A percentile compares a stretch with the other conserved stretches of the same genome.
phyloP scores from a whole-genome alignment of 2,329 filamentous ascomycete species.

The Cercospora sp. region DNA sequence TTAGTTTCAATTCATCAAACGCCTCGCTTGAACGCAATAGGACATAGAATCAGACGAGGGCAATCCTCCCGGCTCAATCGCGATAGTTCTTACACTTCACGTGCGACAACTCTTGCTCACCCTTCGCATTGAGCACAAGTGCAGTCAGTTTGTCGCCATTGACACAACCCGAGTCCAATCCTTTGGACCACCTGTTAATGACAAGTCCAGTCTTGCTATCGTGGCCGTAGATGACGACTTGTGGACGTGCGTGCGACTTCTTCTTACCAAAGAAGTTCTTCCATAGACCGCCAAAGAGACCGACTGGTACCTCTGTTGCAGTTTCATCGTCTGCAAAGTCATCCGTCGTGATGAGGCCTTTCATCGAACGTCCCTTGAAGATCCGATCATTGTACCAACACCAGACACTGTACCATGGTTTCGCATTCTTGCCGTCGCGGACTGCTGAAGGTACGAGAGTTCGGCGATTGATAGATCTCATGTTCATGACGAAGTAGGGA shows the following conservation, averaged over 20 bases:
- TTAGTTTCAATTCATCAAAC: conserved; percentile 3
- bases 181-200: conserved; percentile 71
- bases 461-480: conserved; percentile 73
- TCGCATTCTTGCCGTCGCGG: conserved; percentile 30
- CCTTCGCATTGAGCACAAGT: conserved; percentile 66
- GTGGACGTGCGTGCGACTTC: conserved; percentile 46
- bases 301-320: not conserved
- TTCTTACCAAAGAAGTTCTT: conserved; percentile 33
- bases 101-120: conserved; percentile 38
- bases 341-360: conserved; percentile 21
- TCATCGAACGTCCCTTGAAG: conserved; percentile 27
- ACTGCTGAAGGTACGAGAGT: conserved; percentile 58
- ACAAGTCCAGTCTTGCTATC: conserved; percentile 73
- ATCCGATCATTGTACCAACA: conserved; percentile 39
- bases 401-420: conserved; percentile 38
- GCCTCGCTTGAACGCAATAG: conserved; percentile 23
- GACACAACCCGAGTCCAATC: conserved; percentile 82
- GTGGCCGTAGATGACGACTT: conserved; percentile 83
- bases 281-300: conserved; percentile 21
- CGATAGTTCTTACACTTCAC: conserved; percentile 46
- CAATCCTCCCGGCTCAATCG: not conserved
- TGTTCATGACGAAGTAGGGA: conserved; percentile 84
- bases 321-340: conserved; percentile 7
- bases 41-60: not conserved
- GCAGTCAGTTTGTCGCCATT: conserved; percentile 74